A percentile compares a stretch with the other conserved stretches of the same genome.
Evolutionary conservation across 2,329 filamentous ascomycete species (phyloP).

Genomic region (Microsporum canis): DNA sequence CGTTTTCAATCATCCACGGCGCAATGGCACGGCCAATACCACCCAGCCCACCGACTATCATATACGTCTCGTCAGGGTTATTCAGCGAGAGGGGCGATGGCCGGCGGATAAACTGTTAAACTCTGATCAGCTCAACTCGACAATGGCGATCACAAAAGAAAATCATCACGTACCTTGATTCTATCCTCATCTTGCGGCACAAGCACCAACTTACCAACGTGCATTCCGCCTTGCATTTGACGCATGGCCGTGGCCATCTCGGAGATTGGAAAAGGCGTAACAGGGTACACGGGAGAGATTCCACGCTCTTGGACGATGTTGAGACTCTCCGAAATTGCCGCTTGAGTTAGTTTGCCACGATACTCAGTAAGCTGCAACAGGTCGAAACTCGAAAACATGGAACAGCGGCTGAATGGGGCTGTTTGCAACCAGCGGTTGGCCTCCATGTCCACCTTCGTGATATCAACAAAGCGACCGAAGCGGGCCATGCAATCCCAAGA

Average conservation of each 20-base stretch:
- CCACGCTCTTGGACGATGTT: not conserved
- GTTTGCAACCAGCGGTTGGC: not conserved
- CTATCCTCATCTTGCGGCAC: too few relatives aligned
- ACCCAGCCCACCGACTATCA: conserved; percentile 12
- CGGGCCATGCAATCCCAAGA: conserved; percentile 9
- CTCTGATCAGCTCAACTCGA: too few relatives aligned
- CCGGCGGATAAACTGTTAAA: too few relatives aligned
- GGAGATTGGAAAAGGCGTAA: not conserved
- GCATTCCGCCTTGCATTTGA: not conserved
- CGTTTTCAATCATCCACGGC: conserved; percentile 15
- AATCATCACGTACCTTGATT: too few relatives aligned
- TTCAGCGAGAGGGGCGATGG: too few relatives aligned
- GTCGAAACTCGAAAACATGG: not conserved
- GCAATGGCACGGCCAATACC: conserved; percentile 8
- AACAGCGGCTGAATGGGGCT: not conserved
- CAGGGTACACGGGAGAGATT: not conserved
- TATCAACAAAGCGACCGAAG: conserved; percentile 10
- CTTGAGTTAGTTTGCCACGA: too few relatives aligned
- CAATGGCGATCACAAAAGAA: too few relatives aligned
- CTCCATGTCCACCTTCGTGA: not conserved
- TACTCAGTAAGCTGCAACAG: too few relatives aligned
- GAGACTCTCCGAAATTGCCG: too few relatives aligned
- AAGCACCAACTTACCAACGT: not conserved
- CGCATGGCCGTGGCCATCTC: not conserved
- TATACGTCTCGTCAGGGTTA: too few relatives aligned